phyloP scores from a whole-genome alignment of 2,329 filamentous ascomycete genomes.

The Didymosphaeria variabile region DNA sequence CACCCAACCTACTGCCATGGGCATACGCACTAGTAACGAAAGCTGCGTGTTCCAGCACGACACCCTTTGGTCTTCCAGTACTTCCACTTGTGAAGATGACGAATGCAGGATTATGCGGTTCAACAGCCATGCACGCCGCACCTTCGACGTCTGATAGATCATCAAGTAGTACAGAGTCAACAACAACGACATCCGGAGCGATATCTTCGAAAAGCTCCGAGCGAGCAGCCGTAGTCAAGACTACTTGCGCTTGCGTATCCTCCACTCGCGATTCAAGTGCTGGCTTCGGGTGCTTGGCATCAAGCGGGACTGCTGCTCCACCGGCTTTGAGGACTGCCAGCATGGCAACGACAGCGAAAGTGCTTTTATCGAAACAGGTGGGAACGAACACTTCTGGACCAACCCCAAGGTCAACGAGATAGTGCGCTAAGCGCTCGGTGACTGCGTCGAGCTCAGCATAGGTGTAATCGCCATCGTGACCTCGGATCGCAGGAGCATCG shows the following conservation, averaged over 20 bases:
- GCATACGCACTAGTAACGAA: conserved; percentile 44
- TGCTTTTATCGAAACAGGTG: conserved; percentile 51
- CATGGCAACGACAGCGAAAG: conserved; percentile 48
- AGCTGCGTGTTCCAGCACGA: conserved; percentile 43
- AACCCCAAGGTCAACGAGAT: conserved; percentile 42
- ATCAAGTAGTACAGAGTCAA: conserved; percentile 46
- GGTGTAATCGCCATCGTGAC: conserved; percentile 44
- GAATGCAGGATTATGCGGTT: conserved; percentile 39
- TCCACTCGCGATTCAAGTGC: conserved; percentile 51
- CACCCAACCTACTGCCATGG: conserved; percentile 37
- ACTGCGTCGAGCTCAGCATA: conserved; percentile 41
- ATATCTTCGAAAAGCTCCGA: conserved; percentile 53
- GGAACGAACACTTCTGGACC: conserved; percentile 46
- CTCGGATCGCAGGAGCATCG: conserved; percentile 41
- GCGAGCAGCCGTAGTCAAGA: conserved; percentile 50
- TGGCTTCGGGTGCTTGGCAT: conserved; percentile 45
- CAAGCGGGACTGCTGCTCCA: conserved; percentile 47
- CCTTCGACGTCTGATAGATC: conserved; percentile 33
- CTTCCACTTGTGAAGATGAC: conserved; percentile 47
- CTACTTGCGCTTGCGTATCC: conserved; percentile 52
- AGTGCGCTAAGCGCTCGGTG: conserved; percentile 38
- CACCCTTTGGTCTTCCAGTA: conserved; percentile 46
- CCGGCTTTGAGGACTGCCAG: conserved; percentile 51
- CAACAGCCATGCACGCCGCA: conserved; percentile 30
- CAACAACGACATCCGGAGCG: conserved; percentile 50